phyloP scores from a whole-genome alignment of 2,329 filamentous ascomycete species.

The Chalara sp. region DNA sequence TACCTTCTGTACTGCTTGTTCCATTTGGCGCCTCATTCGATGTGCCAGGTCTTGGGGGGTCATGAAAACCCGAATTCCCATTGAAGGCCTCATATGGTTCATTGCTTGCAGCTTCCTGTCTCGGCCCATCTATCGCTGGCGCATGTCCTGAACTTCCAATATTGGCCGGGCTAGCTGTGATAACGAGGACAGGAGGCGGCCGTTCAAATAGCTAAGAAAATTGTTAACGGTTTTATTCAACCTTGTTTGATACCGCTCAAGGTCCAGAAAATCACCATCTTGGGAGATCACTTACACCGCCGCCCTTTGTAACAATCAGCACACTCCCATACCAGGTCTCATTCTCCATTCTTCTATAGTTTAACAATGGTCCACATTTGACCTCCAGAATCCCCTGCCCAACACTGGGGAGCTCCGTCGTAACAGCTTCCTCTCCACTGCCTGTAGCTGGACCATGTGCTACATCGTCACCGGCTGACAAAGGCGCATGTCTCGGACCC shows the following conservation, averaged over 20 bases:
- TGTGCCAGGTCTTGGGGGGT: neutral
- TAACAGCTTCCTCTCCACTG: constrained; percentile 5
- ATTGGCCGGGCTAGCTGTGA: neutral
- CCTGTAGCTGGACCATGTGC: constrained; percentile 1
- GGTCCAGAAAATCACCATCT: constrained; percentile 47
- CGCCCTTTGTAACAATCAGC: constrained; percentile 71
- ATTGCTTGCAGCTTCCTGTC: constrained; percentile 9
- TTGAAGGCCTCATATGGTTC: constrained; percentile 23
- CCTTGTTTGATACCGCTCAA: constrained; percentile 6
- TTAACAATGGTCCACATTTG: constrained; percentile 66
- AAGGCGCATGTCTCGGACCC: constrained; percentile 37
- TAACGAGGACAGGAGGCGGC: neutral
- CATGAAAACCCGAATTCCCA: constrained; percentile 23
- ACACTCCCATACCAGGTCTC: constrained; percentile 78
- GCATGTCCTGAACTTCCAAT: neutral
- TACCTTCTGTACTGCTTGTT: constrained; percentile 2
- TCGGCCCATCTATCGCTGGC: constrained; percentile 24
- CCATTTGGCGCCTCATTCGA: neutral
- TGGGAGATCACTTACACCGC: constrained; percentile 47
- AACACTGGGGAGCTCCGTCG: neutral
- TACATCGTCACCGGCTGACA: constrained; percentile 30
- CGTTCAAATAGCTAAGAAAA: neutral
- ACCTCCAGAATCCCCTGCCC: constrained; percentile 38
- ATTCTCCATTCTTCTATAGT: constrained; percentile 68
- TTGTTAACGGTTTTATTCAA: neutral